These are phyloP conservation scores for Phellinidium pouzarii DNA, from an alignment of 1,284 basidiomycete species.

Conservation along the genomic window DNA sequence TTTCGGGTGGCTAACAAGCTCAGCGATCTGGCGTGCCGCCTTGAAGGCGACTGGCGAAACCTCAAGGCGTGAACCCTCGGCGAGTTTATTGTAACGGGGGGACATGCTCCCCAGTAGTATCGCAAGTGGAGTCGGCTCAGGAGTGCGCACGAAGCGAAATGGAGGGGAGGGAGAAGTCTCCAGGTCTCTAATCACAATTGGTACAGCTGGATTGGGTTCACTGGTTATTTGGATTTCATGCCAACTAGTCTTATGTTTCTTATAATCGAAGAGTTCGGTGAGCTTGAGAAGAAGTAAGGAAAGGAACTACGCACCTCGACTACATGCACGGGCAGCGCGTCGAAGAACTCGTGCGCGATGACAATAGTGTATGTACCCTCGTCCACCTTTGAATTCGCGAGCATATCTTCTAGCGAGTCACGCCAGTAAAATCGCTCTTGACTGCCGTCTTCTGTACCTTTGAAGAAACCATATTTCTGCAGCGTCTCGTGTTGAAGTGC, in stretches of 20 bases:
- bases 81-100: constrained; percentile 58
- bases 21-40: constrained; percentile 59
- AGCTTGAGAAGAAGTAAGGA: constrained; percentile 7
- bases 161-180: neutral
- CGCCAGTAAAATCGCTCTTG: constrained; percentile 57
- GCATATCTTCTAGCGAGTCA: constrained; percentile 64
- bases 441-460: constrained; percentile 10
- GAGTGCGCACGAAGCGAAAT: constrained; percentile 65
- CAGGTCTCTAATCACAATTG: constrained; percentile 22
- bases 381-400: constrained; percentile 27
- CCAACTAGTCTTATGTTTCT: constrained; percentile 81
- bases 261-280: constrained; percentile 1
- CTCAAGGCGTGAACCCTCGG: constrained; percentile 69
- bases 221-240: constrained; percentile 78
- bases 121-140: constrained; percentile 56
- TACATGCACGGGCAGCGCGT: constrained; percentile 90
- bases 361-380: constrained; percentile 74
- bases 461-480: constrained; percentile 15
- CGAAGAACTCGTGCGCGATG: constrained; percentile 97
- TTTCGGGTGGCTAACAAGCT: constrained; percentile 41
- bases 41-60: constrained; percentile 69
- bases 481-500: constrained; percentile 60
- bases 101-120: constrained; percentile 65
- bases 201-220: constrained; percentile 26
- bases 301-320: constrained; percentile 58